These are phyloP conservation scores for Umbellularia californica DNA, from an alignment of 164 flowering plant genomes.

Conservation along the genomic window DNA sequence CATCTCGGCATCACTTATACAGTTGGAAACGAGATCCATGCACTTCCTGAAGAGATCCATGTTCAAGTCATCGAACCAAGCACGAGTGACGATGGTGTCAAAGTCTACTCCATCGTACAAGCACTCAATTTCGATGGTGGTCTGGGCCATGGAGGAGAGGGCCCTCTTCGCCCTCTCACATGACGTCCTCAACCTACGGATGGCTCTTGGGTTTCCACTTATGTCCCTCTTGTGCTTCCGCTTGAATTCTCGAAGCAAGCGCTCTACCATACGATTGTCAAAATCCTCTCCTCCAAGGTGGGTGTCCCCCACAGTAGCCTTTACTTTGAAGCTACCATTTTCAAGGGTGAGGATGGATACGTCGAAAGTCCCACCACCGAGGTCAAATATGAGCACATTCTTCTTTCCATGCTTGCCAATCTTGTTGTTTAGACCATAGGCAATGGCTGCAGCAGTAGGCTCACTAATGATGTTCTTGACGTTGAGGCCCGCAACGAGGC, in stretches of 20 bases:
- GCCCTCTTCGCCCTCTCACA: constrained; percentile 61
- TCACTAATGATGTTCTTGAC: no score
- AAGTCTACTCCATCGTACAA: constrained; percentile 53
- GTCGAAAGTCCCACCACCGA: no score
- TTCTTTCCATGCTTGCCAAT: no score
- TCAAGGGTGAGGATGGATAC: no score
- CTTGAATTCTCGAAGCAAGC: constrained; percentile 42
- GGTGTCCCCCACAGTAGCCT: constrained; percentile 11
- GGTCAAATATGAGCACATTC: no score
- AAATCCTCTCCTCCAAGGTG: constrained; percentile 62
- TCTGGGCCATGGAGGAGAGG: constrained; percentile 45
- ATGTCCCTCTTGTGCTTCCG: constrained; percentile 56
- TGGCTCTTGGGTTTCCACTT: constrained; percentile 45
- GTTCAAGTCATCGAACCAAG: constrained; percentile 54
- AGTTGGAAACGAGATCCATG: constrained; percentile 54
- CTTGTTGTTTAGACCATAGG: no score
- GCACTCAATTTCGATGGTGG: constrained; percentile 50
- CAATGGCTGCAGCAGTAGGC: no score
- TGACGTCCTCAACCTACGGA: constrained; percentile 44
- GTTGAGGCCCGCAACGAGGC: no score
- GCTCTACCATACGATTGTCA: constrained; percentile 55
- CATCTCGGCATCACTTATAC: constrained; percentile 50
- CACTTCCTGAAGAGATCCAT: constrained; percentile 59
- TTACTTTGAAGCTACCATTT: no score
- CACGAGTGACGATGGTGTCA: constrained; percentile 47